A percentile compares a stretch with the other conserved stretches of the same genome.
Conservation (phyloP, 2,329 filamentous ascomycete species). For the Cercospora canescens region DNA sequence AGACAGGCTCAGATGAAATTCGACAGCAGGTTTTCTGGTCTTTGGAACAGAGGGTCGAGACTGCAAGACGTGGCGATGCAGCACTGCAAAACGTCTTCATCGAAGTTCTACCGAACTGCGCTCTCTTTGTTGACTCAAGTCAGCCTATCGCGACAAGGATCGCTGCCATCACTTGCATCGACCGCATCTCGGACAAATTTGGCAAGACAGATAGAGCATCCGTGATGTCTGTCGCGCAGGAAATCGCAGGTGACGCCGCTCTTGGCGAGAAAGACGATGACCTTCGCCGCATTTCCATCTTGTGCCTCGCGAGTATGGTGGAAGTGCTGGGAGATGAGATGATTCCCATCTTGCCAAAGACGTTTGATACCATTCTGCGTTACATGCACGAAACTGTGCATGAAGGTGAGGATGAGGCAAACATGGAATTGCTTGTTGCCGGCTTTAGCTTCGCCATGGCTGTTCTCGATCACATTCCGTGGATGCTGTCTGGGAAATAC, state of each 20-base stretch:
- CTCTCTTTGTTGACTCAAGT: constrained; percentile 72
- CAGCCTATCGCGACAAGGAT: constrained; percentile 75
- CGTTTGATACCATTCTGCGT: constrained; percentile 69
- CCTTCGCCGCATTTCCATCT: constrained; percentile 77
- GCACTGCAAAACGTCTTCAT: constrained; percentile 70
- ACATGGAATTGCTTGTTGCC: constrained; percentile 17
- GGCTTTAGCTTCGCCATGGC: constrained; percentile 74
- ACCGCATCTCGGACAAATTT: constrained; percentile 91
- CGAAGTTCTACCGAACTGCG: constrained; percentile 43
- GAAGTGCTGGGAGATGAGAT: constrained; percentile 85
- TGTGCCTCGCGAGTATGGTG: constrained; percentile 85
- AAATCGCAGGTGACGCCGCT: constrained; percentile 74
- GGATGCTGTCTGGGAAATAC: constrained; percentile 78
- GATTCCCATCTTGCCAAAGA: constrained; percentile 75
- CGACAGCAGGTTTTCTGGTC: constrained; percentile 79
- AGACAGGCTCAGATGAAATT: constrained; percentile 69
- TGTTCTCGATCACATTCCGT: constrained; percentile 80
- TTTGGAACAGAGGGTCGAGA: constrained; percentile 75
- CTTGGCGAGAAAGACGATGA: constrained; percentile 72
- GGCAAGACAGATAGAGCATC: constrained; percentile 85
- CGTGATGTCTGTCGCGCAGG: constrained; percentile 72
- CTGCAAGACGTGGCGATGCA: constrained; percentile 69
- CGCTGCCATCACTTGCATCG: constrained; percentile 83
- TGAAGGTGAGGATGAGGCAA: constrained; percentile 47
- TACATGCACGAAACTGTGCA: constrained; percentile 68